phyloP scores from a whole-genome alignment of 345 rosid species.

The Corchorus capsularis region DNA sequence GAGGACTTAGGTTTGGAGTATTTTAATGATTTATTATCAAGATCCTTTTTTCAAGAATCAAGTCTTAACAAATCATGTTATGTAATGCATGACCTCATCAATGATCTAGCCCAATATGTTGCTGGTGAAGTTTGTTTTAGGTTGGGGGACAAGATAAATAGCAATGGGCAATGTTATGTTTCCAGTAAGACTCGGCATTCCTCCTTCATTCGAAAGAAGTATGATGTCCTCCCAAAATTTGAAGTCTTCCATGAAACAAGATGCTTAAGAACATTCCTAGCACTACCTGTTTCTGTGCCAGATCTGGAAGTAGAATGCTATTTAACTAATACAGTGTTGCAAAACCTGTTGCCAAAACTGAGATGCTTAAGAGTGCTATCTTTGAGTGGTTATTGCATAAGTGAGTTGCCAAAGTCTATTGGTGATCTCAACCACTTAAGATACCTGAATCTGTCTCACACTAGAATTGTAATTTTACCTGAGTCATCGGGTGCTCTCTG shows the following conservation, averaged over 20 bases:
- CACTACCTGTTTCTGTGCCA: conserved; percentile 1
- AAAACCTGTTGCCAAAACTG: conserved; percentile 20
- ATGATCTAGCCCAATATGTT: conserved; percentile 29
- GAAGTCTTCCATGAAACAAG: not conserved
- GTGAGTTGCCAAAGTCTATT: conserved; percentile 27
- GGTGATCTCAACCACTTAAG: conserved; percentile 27
- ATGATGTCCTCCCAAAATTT: not conserved
- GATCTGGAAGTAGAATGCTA: not conserved
- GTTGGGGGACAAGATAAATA: conserved; percentile 8
- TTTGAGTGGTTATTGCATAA: conserved; percentile 14
- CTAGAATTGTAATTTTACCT: conserved; percentile 23
- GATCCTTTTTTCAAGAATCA: conserved; percentile 26
- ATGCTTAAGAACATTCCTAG: conserved; percentile 22
- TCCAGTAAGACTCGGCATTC: conserved; percentile 18
- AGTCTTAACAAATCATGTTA: not conserved
- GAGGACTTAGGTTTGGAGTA: conserved; percentile 21
- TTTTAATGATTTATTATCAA: not conserved
- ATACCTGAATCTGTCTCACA: conserved; percentile 27
- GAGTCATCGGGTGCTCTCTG: conserved; percentile 23
- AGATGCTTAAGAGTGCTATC: conserved; percentile 22
- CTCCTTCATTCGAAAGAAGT: conserved; percentile 18
- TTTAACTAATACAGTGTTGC: not conserved
- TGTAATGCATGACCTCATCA: conserved; percentile 30
- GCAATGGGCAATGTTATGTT: not conserved
- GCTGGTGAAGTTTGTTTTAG: conserved; percentile 17